Evolutionary conservation across 2,329 filamentous ascomycete species (phyloP).

Genomic region (Arthroderma uncinatum): DNA sequence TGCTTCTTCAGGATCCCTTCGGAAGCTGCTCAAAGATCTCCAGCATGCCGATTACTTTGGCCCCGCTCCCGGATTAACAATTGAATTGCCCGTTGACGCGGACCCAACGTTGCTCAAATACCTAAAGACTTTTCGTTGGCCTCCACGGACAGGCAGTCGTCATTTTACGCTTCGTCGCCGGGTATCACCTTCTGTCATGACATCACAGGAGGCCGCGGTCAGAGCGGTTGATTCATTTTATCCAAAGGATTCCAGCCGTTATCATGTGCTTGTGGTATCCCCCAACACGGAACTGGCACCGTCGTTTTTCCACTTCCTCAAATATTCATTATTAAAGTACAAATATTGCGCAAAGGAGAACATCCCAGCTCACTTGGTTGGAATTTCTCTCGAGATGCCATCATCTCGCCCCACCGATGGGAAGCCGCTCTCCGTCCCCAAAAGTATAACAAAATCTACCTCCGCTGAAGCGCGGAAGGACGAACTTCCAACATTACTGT

Average conservation of each 20-base stretch:
- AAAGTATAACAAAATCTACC: conserved; percentile 2
- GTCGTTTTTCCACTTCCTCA: conserved; percentile 76
- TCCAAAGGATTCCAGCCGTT: conserved; percentile 51
- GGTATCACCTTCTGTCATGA: conserved; percentile 50
- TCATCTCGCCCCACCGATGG: conserved; percentile 42
- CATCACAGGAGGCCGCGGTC: conserved; percentile 58
- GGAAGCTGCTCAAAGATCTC: conserved; percentile 67
- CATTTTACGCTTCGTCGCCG: conserved; percentile 62
- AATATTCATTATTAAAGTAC: conserved; percentile 66
- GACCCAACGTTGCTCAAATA: conserved; percentile 55
- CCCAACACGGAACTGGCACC: conserved; percentile 69
- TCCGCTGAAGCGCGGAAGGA: conserved; percentile 15
- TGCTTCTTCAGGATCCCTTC: conserved; percentile 60
- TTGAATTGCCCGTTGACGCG: conserved; percentile 65
- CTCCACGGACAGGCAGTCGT: conserved; percentile 39
- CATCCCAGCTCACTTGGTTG: conserved; percentile 50
- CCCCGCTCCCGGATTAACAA: conserved; percentile 60
- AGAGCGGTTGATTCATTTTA: conserved; percentile 82
- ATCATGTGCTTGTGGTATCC: conserved; percentile 75
- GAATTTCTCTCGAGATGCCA: conserved; percentile 70
- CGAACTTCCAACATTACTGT: conserved; percentile 55
- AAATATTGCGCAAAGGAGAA: conserved; percentile 51
- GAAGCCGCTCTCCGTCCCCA: conserved; percentile 42
- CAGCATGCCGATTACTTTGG: conserved; percentile 63
- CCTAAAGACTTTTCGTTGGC: conserved; percentile 57